A percentile compares a stretch with the other conserved stretches of the same genome.
These are phyloP conservation scores for Pigoraptor vietnamica DNA, from an alignment of 78 protist species.

Conservation along the genomic window DNA sequence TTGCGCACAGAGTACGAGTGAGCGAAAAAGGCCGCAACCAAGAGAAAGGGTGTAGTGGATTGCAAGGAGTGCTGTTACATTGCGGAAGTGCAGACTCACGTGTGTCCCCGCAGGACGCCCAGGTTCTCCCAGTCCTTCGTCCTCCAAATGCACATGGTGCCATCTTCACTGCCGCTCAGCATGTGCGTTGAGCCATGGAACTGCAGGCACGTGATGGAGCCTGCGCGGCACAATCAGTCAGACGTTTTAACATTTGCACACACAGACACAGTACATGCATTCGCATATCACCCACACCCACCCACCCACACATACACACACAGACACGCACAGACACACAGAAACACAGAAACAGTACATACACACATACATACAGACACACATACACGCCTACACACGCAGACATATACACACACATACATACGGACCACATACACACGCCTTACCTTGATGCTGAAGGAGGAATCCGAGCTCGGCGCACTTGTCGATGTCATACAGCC, in stretches of 20 bases:
- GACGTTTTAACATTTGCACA: not conserved
- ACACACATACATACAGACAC: not conserved
- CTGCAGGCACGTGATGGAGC: conserved; percentile 4
- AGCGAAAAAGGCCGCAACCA: not conserved
- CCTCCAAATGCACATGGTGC: conserved; percentile 23
- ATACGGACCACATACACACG: not conserved
- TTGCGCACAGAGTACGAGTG: not conserved
- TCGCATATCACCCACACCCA: too few relatives aligned
- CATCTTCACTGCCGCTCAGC: conserved; percentile 20
- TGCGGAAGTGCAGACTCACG: not conserved
- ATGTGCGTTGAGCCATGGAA: conserved; percentile 9
- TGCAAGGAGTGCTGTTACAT: too few relatives aligned
- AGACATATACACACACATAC: not conserved
- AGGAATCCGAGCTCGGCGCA: not conserved
- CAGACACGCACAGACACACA: too few relatives aligned
- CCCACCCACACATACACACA: too few relatives aligned
- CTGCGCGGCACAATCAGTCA: not conserved
- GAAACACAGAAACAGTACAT: too few relatives aligned
- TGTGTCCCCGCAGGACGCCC: conserved; percentile 15
- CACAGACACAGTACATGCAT: too few relatives aligned
- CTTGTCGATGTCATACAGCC: not conserved
- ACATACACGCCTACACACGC: not conserved
- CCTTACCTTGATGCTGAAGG: not conserved
- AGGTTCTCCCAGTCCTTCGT: conserved; percentile 21
- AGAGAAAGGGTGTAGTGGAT: not conserved